Conservation (phyloP, 345 rosid species). For the Eucalyptus melliodora region DNA sequence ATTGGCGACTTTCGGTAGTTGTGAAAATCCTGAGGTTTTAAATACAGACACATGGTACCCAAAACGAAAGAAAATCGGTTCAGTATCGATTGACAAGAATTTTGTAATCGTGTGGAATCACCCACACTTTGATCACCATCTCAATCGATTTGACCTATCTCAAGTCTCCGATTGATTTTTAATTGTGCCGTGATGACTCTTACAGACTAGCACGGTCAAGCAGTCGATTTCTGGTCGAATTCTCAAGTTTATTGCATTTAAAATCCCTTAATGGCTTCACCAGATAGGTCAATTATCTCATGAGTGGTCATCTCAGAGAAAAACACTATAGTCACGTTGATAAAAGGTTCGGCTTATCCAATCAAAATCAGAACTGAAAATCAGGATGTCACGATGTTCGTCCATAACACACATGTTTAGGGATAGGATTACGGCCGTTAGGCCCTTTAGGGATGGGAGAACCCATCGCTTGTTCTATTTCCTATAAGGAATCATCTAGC, state of each 20-base stretch:
- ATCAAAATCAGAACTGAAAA: rapidly evolving
- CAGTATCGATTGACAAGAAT: rapidly evolving
- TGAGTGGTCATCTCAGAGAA: rapidly evolving
- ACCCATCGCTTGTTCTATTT: not conserved
- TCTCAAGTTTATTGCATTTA: too few species aligned
- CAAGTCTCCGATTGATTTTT: rapidly evolving
- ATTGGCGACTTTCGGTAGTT: rapidly evolving
- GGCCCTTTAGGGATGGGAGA: not conserved
- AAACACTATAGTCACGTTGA: too few species aligned
- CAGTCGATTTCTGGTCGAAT: too few species aligned
- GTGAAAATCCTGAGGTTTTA: rapidly evolving
- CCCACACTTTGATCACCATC: too few species aligned
- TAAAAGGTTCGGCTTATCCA: too few species aligned
- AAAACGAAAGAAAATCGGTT: too few species aligned
- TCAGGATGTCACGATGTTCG: rapidly evolving
- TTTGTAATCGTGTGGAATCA: rapidly evolving
- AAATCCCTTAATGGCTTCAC: too few species aligned
- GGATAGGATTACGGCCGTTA: not conserved
- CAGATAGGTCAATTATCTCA: rapidly evolving
- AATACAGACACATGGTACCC: rapidly evolving
- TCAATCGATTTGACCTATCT: too few species aligned
- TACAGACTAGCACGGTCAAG: rapidly evolving
- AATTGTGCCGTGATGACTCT: too few species aligned
- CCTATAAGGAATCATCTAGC: not conserved
- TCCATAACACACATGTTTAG: not conserved